Evolutionary conservation across 176 grass and related monocot genomes (phyloP).

Genomic region (Elaeis guineensis): DNA sequence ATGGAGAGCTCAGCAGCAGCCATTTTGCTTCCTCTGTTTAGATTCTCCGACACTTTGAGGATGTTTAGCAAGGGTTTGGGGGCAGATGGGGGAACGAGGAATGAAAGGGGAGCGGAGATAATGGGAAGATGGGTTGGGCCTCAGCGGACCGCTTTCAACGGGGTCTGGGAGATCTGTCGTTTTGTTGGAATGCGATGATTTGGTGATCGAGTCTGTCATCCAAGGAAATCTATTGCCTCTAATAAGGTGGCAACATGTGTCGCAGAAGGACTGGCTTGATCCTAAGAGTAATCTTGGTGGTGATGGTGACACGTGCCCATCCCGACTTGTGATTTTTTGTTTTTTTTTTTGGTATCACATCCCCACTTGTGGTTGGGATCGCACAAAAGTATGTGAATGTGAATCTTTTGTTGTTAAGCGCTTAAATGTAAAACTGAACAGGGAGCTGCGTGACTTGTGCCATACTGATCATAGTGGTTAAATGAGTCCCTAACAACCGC

Average conservation of each 20-base stretch:
- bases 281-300: no score
- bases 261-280: background rate
- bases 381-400: background rate
- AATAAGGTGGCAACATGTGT: slow-evolving; percentile 43
- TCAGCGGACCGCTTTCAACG: no score
- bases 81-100: background rate
- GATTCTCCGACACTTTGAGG: background rate
- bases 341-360: no score
- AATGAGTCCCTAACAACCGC: no score
- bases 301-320: no score
- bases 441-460: no score
- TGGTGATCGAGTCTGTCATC: slow-evolving; percentile 18
- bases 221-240: slow-evolving; percentile 53
- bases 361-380: background rate
- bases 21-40: slow-evolving; percentile 1
- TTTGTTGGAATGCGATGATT: slow-evolving; percentile 15
- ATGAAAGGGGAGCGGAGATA: slow-evolving; percentile 3
- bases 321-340: no score
- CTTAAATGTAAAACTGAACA: no score
- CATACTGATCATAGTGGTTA: no score
- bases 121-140: background rate
- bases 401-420: no score
- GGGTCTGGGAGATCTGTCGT: no score
- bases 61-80: background rate
- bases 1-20: slow-evolving; percentile 68